These are phyloP conservation scores for Protomyces gravidus DNA, from an alignment of 1,139 yeast species.

Conservation along the genomic window DNA sequence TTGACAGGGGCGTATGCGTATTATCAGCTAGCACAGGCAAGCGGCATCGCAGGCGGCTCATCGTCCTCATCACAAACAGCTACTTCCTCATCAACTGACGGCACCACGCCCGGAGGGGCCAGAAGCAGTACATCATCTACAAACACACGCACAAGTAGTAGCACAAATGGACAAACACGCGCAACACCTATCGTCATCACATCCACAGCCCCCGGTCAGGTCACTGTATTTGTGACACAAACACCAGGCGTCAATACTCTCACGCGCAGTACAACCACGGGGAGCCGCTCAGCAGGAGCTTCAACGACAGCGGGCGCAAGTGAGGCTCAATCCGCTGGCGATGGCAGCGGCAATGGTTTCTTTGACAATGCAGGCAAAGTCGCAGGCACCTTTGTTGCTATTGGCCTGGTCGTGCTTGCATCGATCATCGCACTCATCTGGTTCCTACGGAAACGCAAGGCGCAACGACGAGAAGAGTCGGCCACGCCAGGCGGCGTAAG, in stretches of 20 bases:
- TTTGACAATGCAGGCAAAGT: constrained; percentile 61
- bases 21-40: constrained; percentile 21
- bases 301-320: constrained; percentile 23
- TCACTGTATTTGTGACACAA: constrained; percentile 7
- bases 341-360: constrained; percentile 37
- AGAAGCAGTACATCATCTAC: constrained; percentile 19
- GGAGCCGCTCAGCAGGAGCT: constrained; percentile 27
- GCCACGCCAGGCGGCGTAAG: constrained; percentile 35
- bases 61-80: background rate
- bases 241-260: constrained; percentile 33
- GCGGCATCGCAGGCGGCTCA: constrained; percentile 13
- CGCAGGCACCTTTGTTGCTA: constrained; percentile 69
- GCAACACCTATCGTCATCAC: constrained; percentile 37
- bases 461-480: constrained; percentile 31
- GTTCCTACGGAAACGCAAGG: constrained; percentile 35
- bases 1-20: constrained; percentile 36
- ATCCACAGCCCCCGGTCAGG: constrained; percentile 35
- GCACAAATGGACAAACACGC: background rate
- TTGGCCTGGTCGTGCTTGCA: constrained; percentile 53
- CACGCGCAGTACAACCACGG: constrained; percentile 33
- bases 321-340: background rate
- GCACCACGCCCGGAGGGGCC: constrained; percentile 17
- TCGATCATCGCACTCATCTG: constrained; percentile 41
- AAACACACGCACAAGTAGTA: constrained; percentile 17
- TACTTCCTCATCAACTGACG: constrained; percentile 5